Evolutionary conservation across 1,284 basidiomycete genomes (phyloP), one percentile per base, ranked within the genome.

Genomic region (Laetiporus sulphureus): DNA sequence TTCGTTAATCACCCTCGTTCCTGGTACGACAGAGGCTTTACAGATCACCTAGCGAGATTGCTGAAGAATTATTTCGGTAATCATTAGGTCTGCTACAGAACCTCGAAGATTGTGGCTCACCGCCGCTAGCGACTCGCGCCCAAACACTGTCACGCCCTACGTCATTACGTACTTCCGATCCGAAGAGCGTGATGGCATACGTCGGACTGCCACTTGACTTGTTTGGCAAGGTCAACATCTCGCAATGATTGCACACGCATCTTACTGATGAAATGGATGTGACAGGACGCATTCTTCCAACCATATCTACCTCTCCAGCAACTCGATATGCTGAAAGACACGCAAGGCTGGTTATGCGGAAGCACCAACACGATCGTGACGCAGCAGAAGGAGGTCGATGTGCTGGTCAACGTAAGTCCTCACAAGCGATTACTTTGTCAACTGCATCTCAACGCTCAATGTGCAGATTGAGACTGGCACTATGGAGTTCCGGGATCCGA

Each of bases 291-390:
- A 2, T 94, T 98, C 67, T 99, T 99, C 68, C 95, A 99, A 63
- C 96, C 95, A 1, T 99, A 98, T 63, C 72, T 99, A 18, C 95
- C 95, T 0, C 64, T 99, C 6, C 95, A 99, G 62, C 94, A 99
- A 63, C 73, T 97, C 13, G 95, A 98, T 51, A 77, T 93, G 66
- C 67, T 96, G 31, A 83, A 77, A 53, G 79, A 83, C 22, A 83
- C 87, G 3, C 72, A 74, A 33, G 82, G 84, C 46, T 99, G 89
- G 84, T 71, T 99, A 16, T 89, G 86, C 53, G 87, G 95, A 8
- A 93, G 91, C 48, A 99, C 95, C 6, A 99, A 99, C 62, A 82
- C 87, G 36, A 97, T 99, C 53, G 91, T 98, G 32, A 92, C 91
- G 11, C 89, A 95, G 53, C 92, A 96, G 63, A 82, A 81, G 50